A percentile compares a stretch with the other conserved stretches of the same genome.
Evolutionary conservation across 2,329 filamentous ascomycete species (phyloP).

Genomic region (Chaetomium olivaceum): DNA sequence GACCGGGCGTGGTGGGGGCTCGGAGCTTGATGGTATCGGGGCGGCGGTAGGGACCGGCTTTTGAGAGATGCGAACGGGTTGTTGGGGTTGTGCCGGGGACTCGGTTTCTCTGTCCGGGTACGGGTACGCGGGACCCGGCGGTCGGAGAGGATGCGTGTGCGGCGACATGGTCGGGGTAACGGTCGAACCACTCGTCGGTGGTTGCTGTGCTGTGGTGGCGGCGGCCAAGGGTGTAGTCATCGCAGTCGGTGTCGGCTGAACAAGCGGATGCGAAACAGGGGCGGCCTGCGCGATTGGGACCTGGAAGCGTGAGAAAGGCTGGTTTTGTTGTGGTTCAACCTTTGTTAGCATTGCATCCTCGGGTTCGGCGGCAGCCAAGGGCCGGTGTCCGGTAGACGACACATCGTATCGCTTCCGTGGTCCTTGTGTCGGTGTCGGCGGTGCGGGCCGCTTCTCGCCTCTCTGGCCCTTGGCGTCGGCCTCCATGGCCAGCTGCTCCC

Average conservation of each 20-base stretch:
- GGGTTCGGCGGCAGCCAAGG: slow-evolving; percentile 53
- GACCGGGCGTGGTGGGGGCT: slow-evolving; percentile 32
- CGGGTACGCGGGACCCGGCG: slow-evolving; percentile 44
- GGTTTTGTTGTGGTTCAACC: slow-evolving; percentile 42
- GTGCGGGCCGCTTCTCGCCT: slow-evolving; percentile 61
- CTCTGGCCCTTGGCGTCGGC: slow-evolving; percentile 57
- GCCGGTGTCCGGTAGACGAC: slow-evolving; percentile 44
- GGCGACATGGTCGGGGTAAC: slow-evolving; percentile 51
- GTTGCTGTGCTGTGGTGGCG: slow-evolving; percentile 33
- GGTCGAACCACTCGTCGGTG: slow-evolving; percentile 34
- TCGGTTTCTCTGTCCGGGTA: slow-evolving; percentile 49
- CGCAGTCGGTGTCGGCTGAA: slow-evolving; percentile 28
- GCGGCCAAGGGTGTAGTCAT: slow-evolving; percentile 30
- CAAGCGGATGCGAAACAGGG: slow-evolving; percentile 33
- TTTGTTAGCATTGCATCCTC: slow-evolving; percentile 51
- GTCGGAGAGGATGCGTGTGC: slow-evolving; percentile 46
- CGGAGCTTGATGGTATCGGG: slow-evolving; percentile 36
- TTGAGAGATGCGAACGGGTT: slow-evolving; percentile 45
- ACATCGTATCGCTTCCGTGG: slow-evolving; percentile 56
- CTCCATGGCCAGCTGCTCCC: slow-evolving; percentile 60
- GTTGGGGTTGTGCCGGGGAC: slow-evolving; percentile 35
- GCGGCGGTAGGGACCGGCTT: slow-evolving; percentile 39
- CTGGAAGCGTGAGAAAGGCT: slow-evolving; percentile 36
- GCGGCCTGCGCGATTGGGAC: slow-evolving; percentile 40
- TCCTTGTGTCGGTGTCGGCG: slow-evolving; percentile 56